phyloP scores from a whole-genome alignment of 192 early-diverging fungal genomes.

The Backusella luteola region DNA sequence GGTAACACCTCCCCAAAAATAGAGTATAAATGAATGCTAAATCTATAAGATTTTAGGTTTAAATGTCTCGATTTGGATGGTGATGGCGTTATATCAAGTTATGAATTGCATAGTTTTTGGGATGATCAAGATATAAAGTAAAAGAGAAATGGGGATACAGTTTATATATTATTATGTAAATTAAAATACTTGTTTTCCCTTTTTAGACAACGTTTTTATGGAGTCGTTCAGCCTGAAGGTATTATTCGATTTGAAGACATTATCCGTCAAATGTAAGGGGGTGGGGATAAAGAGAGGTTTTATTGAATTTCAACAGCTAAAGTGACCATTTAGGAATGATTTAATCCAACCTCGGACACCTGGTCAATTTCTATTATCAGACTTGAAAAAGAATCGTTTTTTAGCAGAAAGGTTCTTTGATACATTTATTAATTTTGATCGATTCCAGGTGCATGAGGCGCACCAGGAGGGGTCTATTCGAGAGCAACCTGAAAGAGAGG shows the following conservation, averaged over 20 bases:
- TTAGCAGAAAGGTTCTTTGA: slow-evolving; percentile 42
- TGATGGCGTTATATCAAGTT: slow-evolving; percentile 81
- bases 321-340: slow-evolving; percentile 26
- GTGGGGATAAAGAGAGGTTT: not conserved
- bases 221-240: not conserved
- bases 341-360: slow-evolving; percentile 30
- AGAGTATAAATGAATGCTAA: not conserved
- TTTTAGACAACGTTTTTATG: slow-evolving; percentile 12
- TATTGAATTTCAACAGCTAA: not conserved
- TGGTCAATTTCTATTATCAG: slow-evolving; percentile 31
- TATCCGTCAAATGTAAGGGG: slow-evolving; percentile 35
- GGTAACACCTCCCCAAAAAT: slow-evolving; percentile 14
- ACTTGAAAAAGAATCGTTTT: slow-evolving; percentile 32
- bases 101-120: slow-evolving; percentile 86
- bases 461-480: slow-evolving; percentile 18
- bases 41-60: slow-evolving; percentile 72
- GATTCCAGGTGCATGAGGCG: slow-evolving; percentile 38
- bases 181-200: not conserved
- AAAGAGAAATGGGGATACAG: not conserved
- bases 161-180: not conserved
- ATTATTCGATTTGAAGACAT: slow-evolving; percentile 34
- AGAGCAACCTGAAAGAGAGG: slow-evolving; percentile 1
- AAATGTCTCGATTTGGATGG: slow-evolving; percentile 89
- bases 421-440: slow-evolving; percentile 35
- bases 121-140: slow-evolving; percentile 68